Percentiles rank a stretch among this genome's conserved stretches.
These are phyloP conservation scores for Pichia occidentalis DNA, from an alignment of 805 yeast species.

Conservation along the genomic window DNA sequence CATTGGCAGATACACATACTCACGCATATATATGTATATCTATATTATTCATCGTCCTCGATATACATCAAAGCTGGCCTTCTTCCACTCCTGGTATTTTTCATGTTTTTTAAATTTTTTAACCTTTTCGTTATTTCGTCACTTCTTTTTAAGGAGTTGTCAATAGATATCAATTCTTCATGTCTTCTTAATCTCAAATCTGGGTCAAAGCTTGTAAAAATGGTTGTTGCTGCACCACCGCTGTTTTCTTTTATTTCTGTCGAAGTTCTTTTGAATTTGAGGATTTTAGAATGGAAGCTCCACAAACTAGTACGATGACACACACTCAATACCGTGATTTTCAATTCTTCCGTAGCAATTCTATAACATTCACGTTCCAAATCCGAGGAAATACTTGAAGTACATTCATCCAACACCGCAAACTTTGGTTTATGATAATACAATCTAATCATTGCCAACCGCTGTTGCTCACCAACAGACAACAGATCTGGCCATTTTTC, in stretches of 20 bases:
- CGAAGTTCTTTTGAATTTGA: constrained; percentile 46
- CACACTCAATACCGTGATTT: constrained; percentile 80
- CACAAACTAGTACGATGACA: constrained; percentile 90
- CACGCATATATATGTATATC: too few relatives aligned
- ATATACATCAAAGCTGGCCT: constrained; percentile 20
- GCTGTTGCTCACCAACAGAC: constrained; percentile 87
- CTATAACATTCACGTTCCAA: constrained; percentile 86
- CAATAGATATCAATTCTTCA: constrained; percentile 67
- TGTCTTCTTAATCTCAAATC: constrained; percentile 65
- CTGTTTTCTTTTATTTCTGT: constrained; percentile 32
- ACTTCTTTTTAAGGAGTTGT: constrained; percentile 62
- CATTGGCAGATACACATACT: too few relatives aligned
- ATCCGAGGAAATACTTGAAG: constrained; percentile 86
- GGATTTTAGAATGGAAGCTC: constrained; percentile 79
- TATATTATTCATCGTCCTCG: constrained; percentile 17
- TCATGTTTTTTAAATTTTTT: constrained; percentile 42
- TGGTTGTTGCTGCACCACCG: constrained; percentile 16
- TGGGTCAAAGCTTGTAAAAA: constrained; percentile 60
- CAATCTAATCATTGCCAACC: constrained; percentile 87
- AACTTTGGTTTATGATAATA: constrained; percentile 88
- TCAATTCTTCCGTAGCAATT: constrained; percentile 64
- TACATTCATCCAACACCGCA: constrained; percentile 94
- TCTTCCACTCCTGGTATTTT: constrained; percentile 11
- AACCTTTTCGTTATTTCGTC: constrained; percentile 63
- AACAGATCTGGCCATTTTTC: constrained; percentile 87